Conservation (phyloP, 2,329 filamentous ascomycete species). For the Paraphoma sp. region DNA sequence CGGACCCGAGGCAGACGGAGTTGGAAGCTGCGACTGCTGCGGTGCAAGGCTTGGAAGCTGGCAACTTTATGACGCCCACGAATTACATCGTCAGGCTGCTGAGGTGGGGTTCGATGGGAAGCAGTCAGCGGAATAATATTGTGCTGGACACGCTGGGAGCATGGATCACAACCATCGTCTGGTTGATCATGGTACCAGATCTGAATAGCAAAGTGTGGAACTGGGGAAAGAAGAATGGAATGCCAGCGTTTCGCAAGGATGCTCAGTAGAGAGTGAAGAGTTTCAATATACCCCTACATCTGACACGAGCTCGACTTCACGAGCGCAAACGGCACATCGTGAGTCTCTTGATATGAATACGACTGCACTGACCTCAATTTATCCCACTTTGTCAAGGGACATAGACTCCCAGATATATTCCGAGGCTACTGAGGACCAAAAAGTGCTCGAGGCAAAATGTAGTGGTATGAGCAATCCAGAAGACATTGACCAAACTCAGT, state of each 20-base stretch:
- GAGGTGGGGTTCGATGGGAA: conserved; percentile 64
- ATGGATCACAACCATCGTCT: conserved; percentile 61
- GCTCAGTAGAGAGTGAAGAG: conserved; percentile 23
- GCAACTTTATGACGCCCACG: conserved; percentile 80
- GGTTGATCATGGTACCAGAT: conserved; percentile 64
- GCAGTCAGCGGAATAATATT: conserved; percentile 60
- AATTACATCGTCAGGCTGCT: conserved; percentile 75
- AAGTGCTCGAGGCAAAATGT: too few species aligned
- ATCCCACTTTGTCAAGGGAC: too few species aligned
- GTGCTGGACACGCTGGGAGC: conserved; percentile 62
- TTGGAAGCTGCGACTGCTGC: conserved; percentile 76
- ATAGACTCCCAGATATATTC: too few species aligned
- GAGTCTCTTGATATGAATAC: too few species aligned
- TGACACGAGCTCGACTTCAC: too few species aligned
- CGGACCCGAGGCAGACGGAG: conserved; percentile 80
- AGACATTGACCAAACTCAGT: too few species aligned
- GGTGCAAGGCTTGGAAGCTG: conserved; percentile 77
- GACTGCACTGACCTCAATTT: too few species aligned
- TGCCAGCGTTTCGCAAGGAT: conserved; percentile 36
- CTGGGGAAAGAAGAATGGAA: conserved; percentile 64
- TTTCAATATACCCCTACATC: not conserved
- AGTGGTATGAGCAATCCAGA: too few species aligned
- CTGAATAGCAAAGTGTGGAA: conserved; percentile 63
- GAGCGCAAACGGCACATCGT: too few species aligned
- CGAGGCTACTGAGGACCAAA: too few species aligned